Base-by-base conservation (phyloP, 2,329 filamentous ascomycete genomes). In the Aciculosporium take region DNA sequence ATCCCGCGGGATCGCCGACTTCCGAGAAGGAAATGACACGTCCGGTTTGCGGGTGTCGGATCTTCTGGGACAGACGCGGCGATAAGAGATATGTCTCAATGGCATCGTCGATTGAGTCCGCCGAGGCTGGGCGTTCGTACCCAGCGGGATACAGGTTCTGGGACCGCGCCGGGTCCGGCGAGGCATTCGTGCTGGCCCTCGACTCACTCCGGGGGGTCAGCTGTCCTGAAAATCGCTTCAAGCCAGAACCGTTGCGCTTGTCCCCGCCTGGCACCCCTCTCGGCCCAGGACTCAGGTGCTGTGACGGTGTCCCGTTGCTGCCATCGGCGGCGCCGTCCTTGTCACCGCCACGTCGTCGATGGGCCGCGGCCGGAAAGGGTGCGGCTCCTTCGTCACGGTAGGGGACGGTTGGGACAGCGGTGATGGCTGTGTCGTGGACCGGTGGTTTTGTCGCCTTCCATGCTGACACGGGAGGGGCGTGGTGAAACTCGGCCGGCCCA, bases 11-110 rank as follows among this genome's bases (percentile, higher is more conserved):
- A 57, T 96, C 88, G 12, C 91, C 91, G 3, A 98, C 91, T 59
- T 98, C 91, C 0, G 89, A 96, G 55, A 95, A 98, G 1, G 87
- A 93, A 49, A 98, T 95, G 3, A 82, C 71, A 13, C 91, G 78
- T 1, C 88, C 87, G 0, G 84, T 93, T 44, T 84, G 80, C 1
- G 87, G 86, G 59, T 95, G 85, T 18, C 72, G 71, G 39, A 96
- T 85, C 61, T 82, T 94, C 54, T 94, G 88, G 3, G 85, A 93
- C 41, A 98, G 63, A 7, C 88, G 78, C 0, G 86, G 79, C 9
- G 86, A 86, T 51, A 79, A 78, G 6, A 96, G 68, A 55, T 94
- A 98, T 2, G 80, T 76, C 42, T 87, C 78, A 1, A 98, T 87
- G 1, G 86, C 85, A 53, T 88, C 75, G 49, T 95, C 88, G 32